Evolutionary conservation across 2,329 filamentous ascomycete species (phyloP), one percentile per base, ranked within the genome.

Genomic region (Pseudogymnoascus sp.): DNA sequence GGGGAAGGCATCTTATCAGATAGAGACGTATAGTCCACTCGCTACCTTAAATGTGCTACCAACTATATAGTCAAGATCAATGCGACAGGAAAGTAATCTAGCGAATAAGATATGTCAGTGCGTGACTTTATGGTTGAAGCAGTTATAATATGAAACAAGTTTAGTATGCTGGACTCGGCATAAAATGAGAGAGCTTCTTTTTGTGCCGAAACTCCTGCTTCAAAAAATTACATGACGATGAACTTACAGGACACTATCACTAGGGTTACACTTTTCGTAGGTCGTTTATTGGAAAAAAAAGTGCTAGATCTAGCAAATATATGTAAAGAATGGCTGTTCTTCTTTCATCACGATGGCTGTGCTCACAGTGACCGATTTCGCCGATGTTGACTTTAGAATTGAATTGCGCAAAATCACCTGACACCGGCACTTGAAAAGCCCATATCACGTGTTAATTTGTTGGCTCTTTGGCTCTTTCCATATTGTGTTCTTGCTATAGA

Each of bases 321-420:
- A 6, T 23, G n/a, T 16, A 19, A 28, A 34, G 23, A 19, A 13
- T 8, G 10, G 14, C 11, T 31, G 10, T 13, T 13, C 5, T 57
- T 16, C 8, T 31, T 31, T 28, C n/a, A 31, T 11, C 25, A 57
- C 25, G 10, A 19, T 57, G 5, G 25, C 25, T 57, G 25, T 25
- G 10, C 13, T 54, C 48, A 7, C 16, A 34, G 23, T 57, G 48
- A 11, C 48, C 48, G 48, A 57, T 31, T 16, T 57, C 48, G 51
- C 51, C 4, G 8, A 7, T 48, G 23, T 54, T 16, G 11, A 54
- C 14, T 54, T 57, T 11, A 10, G 31, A 13, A 57, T 19, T 21
- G 51, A 34, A 57, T 57, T 57, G 51, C 16, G 51, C 25, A 21
- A 57, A 19, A 21, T 57, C 51, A 57, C 51, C 51, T 57, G 51